Evolutionary conservation across 495 filamentous ascomycete species (phyloP).

Genomic region (Neurospora sp.): DNA sequence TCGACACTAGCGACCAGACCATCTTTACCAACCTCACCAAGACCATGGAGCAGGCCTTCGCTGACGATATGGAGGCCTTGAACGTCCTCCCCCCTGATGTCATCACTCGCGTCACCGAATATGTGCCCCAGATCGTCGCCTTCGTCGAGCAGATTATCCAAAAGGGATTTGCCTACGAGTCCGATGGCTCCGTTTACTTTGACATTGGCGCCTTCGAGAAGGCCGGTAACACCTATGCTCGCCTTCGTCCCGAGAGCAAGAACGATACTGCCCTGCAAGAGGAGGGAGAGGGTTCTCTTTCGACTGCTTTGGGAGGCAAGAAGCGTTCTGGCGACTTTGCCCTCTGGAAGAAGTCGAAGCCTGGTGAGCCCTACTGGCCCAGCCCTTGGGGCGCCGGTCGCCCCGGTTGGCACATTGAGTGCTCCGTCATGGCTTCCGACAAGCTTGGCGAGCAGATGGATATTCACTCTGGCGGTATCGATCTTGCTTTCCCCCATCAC

Average conservation of each 20-base stretch:
- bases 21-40: constrained; percentile 68
- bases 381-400: constrained; percentile 79
- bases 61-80: constrained; percentile 71
- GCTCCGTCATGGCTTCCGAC: constrained; percentile 90
- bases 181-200: constrained; percentile 87
- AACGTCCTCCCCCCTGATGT: constrained; percentile 79
- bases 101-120: constrained; percentile 82
- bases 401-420: constrained; percentile 98
- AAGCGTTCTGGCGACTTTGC: constrained; percentile 75
- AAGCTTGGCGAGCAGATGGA: constrained; percentile 75
- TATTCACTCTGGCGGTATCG: constrained; percentile 88
- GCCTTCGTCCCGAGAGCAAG: constrained; percentile 77
- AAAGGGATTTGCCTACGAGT: constrained; percentile 83
- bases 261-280: constrained; percentile 73
- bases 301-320: constrained; percentile 58
- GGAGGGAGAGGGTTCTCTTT: constrained; percentile 82
- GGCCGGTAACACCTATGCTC: constrained; percentile 72
- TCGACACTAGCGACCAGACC: constrained; percentile 64
- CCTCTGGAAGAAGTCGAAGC: constrained; percentile 87
- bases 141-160: constrained; percentile 64
- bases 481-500: constrained; percentile 91
- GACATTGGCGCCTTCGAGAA: constrained; percentile 83
- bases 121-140: constrained; percentile 65
- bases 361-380: constrained; percentile 84
- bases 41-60: constrained; percentile 74